Evolutionary conservation across 768 basidiomycete species (phyloP), one percentile per base, ranked within the genome.

Genomic region (Suillus placidus): DNA sequence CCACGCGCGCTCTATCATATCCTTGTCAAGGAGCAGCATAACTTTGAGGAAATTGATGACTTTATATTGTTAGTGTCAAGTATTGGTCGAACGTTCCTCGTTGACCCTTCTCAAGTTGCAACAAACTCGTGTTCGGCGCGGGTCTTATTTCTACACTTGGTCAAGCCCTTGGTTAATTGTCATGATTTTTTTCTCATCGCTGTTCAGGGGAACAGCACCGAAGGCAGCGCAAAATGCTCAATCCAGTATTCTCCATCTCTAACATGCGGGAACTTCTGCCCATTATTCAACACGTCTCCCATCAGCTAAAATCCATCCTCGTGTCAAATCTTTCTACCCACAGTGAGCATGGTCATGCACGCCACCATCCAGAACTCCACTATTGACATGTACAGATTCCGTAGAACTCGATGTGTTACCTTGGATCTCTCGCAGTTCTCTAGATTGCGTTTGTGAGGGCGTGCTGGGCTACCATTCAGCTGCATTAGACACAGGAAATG

Each of bases 101-200:
- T 43, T 38, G 23, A 38, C 58, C 26, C 30, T 43, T n/a, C 18
- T 37, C 16, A 18, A 63, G 62, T 9, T 37, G 20, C 0, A 63
- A 63, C 52, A 18, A 61, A 49, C 20, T 73, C 3, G 68, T 71
- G 23, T 75, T 76, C 43, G 74, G 75, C 2, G 67, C 72, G 16
- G 72, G 76, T 12, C 69, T 77, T 20, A 65, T 73, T 13, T 69
- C 71, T 0, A 77, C 75, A 4, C 65, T 73, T 3, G 73, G 74
- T 72, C 2, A 35, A 49, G 12, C 55, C 32, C 2, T 23, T 34
- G 14, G 5, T 14, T 5, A 12, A 12, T 9, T 23, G 10, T 13
- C 20, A 6, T 2, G 20, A 51, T 52, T 72, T 13, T 18, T 0
- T 61, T 62, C 23, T 37, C 34, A 56, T 40, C 26, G 37, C 20